Evolutionary conservation across 805 yeast genomes (phyloP), one percentile per base, ranked within the genome.

Genomic region (Candida xiaguanensis): DNA sequence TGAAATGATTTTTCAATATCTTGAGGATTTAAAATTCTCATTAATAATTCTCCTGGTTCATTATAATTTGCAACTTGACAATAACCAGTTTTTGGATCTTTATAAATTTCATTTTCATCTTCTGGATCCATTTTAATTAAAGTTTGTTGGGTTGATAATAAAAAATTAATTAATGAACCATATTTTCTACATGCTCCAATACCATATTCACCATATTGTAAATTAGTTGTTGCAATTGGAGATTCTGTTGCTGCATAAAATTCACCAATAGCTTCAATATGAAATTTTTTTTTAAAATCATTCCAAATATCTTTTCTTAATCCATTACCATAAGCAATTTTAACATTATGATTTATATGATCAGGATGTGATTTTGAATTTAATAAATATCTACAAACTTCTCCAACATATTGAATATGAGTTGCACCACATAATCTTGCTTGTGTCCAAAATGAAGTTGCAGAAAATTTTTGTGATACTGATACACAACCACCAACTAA

Each of bases 211-310:
- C 95, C 95, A 34, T 61, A 63, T 62, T 91, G 97, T 53, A 77
- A 75, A 53, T 80, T 81, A 2, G 95, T 88, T 13, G 90, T 75
- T 1, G 95, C 96, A 50, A 86, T 75, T 14, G 97, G 97, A 2
- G 91, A 80, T 57, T 90, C 98, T 0, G 96, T 88, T 2, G 96
- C 84, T 1, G 95, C 95, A 61, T 90, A 90, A 55, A 91, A 90
- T 58, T 90, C 98, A 12, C 95, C 95, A 43, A 90, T 74, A 4
- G 77, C 82, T 19, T 73, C 66, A 43, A 90, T 82, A 42, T 78
- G 74, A 68, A 90, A 90, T 44, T 95, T 70, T 16, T 72, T 61
- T 59, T 87, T 88, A 63, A 90, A 85, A 38, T 78, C 78, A 42
- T 56, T 61, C 98, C 98, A 90, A 40, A 91, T 84, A 55, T 91